Evolutionary conservation across 768 basidiomycete species (phyloP), one percentile per base, ranked within the genome.

Genomic region (Calvatia gigantea): DNA sequence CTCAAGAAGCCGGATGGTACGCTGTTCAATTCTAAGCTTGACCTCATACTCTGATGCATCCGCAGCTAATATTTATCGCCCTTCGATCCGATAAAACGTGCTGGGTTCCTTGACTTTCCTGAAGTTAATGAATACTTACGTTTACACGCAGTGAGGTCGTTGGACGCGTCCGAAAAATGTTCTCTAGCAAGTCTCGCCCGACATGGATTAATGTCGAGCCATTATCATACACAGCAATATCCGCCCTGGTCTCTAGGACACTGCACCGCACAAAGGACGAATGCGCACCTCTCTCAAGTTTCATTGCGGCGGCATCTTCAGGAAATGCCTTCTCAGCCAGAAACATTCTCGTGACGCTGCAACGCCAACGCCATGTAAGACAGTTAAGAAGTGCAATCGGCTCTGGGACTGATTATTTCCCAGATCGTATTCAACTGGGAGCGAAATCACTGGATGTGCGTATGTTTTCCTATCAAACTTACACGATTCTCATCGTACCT

Each of bases 271-370:
- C 73, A 1, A 80, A 77, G 59, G 83, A 84, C 32, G 83, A 84
- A 17, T 81, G 79, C 48, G 67, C 70, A 2, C 69, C 76, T 4
- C 64, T 90, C 42, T 79, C 85, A 4, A 73, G 75, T 15, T 77
- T 87, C 46, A 72, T 89, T 14, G 80, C 76, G 60, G 71, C 73
- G 1, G 71, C 79, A 9, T 86, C 87, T 1, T 77, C 78, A 15
- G 88, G 88, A 6, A 90, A 89, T 65, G 82, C 86, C 0, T 89
- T 90, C 61, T 82, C 83, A 5, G 83, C 84, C 2, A 71, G 86
- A 51, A 88, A 79, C 61, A 75, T 89, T 48, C 67, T 90, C 28
- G 76, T 73, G 31, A 85, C 82, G 1, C 70, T 89, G 2, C 84
- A 87, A 49, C 73, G 86, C 15, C 85, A 86, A 62, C 75, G 77